Percentiles rank a stretch among this genome's conserved stretches.
These are phyloP conservation scores for Tetrahymena thermophila DNA, from an alignment of 73 alveolate genomes.

Conservation along the genomic window DNA sequence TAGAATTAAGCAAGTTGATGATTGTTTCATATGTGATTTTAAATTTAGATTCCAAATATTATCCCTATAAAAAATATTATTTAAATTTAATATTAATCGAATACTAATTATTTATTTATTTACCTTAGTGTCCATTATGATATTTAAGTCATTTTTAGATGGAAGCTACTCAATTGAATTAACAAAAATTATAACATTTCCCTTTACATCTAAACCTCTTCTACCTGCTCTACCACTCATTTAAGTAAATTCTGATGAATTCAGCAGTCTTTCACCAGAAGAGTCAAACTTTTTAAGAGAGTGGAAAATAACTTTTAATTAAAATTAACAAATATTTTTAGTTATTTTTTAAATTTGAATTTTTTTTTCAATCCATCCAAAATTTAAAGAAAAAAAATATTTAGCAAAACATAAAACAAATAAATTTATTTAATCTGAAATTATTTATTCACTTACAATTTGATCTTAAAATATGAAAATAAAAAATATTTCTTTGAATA, in stretches of 20 bases:
- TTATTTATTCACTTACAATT: no score
- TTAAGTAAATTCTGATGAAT: conserved; percentile 89
- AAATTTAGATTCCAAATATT: conserved; percentile 55
- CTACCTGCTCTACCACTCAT: conserved; percentile 99
- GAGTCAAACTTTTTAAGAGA: conserved; percentile 84
- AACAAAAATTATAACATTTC: conserved; percentile 72
- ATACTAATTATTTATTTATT: background rate
- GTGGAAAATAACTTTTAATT: conserved; percentile 78
- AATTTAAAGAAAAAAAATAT: no score
- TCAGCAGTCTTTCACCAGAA: conserved; percentile 38
- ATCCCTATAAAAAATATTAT: background rate
- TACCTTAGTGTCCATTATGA: conserved; percentile 42
- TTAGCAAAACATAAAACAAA: no score
- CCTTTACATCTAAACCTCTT: conserved; percentile 94
- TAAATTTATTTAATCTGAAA: no score
- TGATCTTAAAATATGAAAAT: no score
- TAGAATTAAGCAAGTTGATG: conserved; percentile 51
- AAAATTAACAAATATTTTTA: no score
- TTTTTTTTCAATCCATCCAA: no score
- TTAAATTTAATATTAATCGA: background rate
- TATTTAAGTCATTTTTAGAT: conserved; percentile 25
- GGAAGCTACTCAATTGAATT: conserved; percentile 36
- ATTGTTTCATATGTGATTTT: conserved; percentile 59
- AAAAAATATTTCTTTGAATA: no score
- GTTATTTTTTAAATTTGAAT: no score